Base-by-base conservation (phyloP, 768 basidiomycete genomes). In the Termitomyces heimii region DNA sequence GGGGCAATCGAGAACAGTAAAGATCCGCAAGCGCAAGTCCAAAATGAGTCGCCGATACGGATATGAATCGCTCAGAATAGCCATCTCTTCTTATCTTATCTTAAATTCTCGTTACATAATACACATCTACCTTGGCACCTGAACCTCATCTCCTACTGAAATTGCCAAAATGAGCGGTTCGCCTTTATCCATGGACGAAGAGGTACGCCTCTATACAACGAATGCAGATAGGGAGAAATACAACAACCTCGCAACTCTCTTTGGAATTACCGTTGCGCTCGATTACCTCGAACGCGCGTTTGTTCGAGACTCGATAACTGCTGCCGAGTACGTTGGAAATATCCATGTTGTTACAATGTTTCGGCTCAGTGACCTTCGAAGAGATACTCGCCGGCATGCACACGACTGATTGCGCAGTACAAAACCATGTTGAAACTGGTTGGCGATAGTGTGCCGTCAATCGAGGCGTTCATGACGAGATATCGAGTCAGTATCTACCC, bases 381-480 rank as follows among this genome's bases (percentile, higher is more conserved):
- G 82, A 97, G 94, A 79, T 99, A 98, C 70, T 94, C 94, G 61
- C 95, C 94, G 55, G 94, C 94, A 59, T 99, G 96, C 70, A 94
- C 92, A 14, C 82, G 90, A 40, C 75, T 99, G n/a, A 73, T 98
- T 14, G 92, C 93, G 7, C 94, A 97, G 72, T 98, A 97, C 78
- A 97, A 97, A 82, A 95, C 93, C 0, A 92, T 97, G 85, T 75
- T 94, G 59, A 97, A 94, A 73, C 81, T 98, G n/a, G 88, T 98
- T 12, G 86, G 86, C n/a, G 85, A 92, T 54, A 88, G 89, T 22
- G 92, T 95, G 9, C 83, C 84, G 0, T 87, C 82, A 29, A 81
- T 98, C 40, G 95, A 98, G 63, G 81, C 86, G 20, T 99, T 98
- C 73, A 96, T 97, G 94, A 77, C 77, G 52, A 83, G 88, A 53